Evolutionary conservation across 208 protist species (phyloP), one percentile per base, ranked within the genome.

Genomic region (Angomonas deanei): DNA sequence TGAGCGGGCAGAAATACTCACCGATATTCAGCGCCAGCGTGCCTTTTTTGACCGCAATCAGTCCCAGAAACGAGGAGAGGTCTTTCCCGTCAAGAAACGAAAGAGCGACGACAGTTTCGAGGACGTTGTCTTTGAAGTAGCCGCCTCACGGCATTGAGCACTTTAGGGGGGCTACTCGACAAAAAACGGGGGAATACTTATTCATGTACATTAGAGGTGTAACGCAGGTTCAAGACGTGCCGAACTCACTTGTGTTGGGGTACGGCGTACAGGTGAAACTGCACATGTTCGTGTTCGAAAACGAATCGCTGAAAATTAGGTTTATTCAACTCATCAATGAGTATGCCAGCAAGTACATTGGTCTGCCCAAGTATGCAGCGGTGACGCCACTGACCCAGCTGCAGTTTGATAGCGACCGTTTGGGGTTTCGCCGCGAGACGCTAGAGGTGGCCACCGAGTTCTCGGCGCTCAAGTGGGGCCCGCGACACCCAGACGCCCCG

Each of bases 1-100:
- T 21, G 86, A 96, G 61, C 88, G 93, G 21, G 80, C 78, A 3
- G 82, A 86, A 55, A 66, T 97, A n/a, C 78, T 97, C 21, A 95
- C 93, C 1, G 84, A 88, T 61, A 74, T 93, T 17, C 89, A 96
- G 55, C 68, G 81, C 17, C 71, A 91, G 57, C 86, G 86, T 23
- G 8, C 34, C 5, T 10, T 52, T 8, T 93, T 93, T 57, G 84
- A 93, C 61, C 13, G 33, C 11, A 61, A 48, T n/a, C 83, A 86
- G 26, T 48, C 62, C 27, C 27, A 56, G 33, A 19, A 55, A 15
- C 26, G 54, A 6, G 28, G 61, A 17, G 70, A 74, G 26, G 33
- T 58, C 15, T 96, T 85, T 72, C 23, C 52, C 1, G 74, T 73
- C 1, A 71, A 68, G 23, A 96, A 96, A 62, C 79, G 80, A 48